Evolutionary conservation across 2,329 filamentous ascomycete species (phyloP).

Genomic region (Claviceps pazoutovae): DNA sequence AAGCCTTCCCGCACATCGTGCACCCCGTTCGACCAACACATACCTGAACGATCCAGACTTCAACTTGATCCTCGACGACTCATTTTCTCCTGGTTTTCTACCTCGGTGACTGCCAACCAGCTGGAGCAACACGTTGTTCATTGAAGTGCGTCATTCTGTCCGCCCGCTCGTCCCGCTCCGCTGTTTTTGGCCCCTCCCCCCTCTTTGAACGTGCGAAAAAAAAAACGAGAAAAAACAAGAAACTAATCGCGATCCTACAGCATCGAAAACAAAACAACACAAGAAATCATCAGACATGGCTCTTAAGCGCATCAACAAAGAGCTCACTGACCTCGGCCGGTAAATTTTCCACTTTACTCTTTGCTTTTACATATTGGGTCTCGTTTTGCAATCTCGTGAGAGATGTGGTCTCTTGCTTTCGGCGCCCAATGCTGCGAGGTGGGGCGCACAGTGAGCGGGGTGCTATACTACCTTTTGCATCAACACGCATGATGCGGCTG

Average conservation of each 20-base stretch:
- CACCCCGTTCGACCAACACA: not conserved
- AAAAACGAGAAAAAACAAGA: not conserved
- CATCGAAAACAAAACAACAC: slow-evolving; percentile 14
- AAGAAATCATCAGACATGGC: slow-evolving; percentile 46
- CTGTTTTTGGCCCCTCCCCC: slow-evolving; percentile 2
- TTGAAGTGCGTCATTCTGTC: slow-evolving; percentile 15
- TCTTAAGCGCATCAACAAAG: slow-evolving; percentile 91
- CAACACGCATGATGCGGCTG: slow-evolving; percentile 7
- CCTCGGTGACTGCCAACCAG: slow-evolving; percentile 3
- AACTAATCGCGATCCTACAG: slow-evolving; percentile 12
- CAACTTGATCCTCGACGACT: slow-evolving; percentile 2
- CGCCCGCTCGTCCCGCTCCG: slow-evolving; percentile 6
- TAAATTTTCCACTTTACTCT: slow-evolving; percentile 32
- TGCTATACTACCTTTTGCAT: slow-evolving; percentile 8
- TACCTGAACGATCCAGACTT: not conserved
- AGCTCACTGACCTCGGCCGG: slow-evolving; percentile 81
- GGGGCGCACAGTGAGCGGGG: slow-evolving; percentile 24
- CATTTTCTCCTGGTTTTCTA: slow-evolving; percentile 1
- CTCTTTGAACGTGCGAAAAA: not conserved
- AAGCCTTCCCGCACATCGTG: not conserved
- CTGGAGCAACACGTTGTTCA: slow-evolving; percentile 7
- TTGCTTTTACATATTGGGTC: not conserved
- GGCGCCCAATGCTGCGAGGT: slow-evolving; percentile 20
- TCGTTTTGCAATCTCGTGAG: slow-evolving; percentile 7
- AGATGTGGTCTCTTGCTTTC: slow-evolving; percentile 9